Percentiles rank a stretch among this genome's conserved stretches.
Conservation (phyloP, 2,329 filamentous ascomycete genomes). For the Colletotrichum sp. region DNA sequence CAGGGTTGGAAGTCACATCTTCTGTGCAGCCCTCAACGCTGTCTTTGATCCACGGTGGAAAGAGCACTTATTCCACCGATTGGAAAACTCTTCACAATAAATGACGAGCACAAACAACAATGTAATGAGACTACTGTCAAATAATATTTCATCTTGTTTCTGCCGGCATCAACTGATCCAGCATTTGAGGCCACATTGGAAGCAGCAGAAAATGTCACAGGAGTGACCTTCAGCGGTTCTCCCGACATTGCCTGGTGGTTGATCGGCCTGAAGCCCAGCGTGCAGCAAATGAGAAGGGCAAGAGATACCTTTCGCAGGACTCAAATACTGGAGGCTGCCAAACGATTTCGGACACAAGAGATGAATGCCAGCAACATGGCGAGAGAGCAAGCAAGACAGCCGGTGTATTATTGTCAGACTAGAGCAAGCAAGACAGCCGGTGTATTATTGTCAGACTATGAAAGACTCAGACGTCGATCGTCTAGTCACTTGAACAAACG, state of each 20-base stretch:
- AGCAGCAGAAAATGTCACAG: not conserved
- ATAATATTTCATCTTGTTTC: not conserved
- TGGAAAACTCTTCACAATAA: not conserved
- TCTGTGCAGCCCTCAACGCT: not conserved
- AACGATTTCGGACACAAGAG: not conserved
- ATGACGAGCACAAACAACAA: not conserved
- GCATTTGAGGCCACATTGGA: not conserved
- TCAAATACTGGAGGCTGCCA: not conserved
- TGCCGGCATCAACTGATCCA: not conserved
- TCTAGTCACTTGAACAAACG: not conserved
- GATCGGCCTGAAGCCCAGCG: not conserved
- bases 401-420: not conserved
- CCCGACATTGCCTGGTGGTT: not conserved
- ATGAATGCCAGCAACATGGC: not conserved
- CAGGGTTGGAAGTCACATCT: not conserved
- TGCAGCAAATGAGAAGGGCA: not conserved
- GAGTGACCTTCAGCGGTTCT: not conserved
- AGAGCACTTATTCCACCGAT: not conserved
- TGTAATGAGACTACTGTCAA: not conserved
- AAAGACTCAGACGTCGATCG: not conserved
- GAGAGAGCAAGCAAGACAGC: not conserved
- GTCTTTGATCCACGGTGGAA: not conserved
- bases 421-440: constrained; percentile 1
- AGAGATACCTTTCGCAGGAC: not conserved
- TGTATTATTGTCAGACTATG: not conserved